These are phyloP conservation scores for Talaromyces sp. DNA, from an alignment of 2,329 filamentous ascomycete species.

Conservation along the genomic window DNA sequence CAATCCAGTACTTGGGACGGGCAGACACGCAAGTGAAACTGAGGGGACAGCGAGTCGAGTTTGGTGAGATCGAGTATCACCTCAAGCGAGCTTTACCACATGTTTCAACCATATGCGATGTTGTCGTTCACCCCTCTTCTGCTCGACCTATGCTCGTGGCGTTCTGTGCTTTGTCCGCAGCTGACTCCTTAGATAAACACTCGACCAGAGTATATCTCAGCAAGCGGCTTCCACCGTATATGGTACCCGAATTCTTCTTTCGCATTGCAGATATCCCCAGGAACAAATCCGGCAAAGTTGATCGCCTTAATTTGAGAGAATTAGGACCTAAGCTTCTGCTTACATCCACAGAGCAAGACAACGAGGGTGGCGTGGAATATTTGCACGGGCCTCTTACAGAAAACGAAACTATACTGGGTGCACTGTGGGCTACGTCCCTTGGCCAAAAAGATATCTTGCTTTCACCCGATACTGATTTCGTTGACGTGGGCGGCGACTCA, in stretches of 20 bases:
- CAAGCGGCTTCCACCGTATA: neutral
- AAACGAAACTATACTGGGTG: neutral
- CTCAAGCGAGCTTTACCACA: slow-evolving; percentile 21
- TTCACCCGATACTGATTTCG: slow-evolving; percentile 21
- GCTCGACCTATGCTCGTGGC: neutral
- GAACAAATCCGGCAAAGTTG: slow-evolving; percentile 1
- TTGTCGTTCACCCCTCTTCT: neutral
- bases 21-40: slow-evolving; percentile 32
- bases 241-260: slow-evolving; percentile 6
- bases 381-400: neutral
- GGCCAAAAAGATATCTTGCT: neutral
- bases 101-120: neutral
- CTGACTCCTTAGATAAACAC: neutral
- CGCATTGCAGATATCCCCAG: neutral
- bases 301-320: neutral
- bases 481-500: slow-evolving; percentile 17
- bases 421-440: neutral
- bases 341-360: neutral
- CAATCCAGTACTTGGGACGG: slow-evolving; percentile 24
- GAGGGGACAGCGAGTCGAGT: slow-evolving; percentile 29
- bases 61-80: slow-evolving; percentile 28
- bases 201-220: neutral
- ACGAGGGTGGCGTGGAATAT: neutral
- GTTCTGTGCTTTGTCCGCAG: neutral
- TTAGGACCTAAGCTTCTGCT: neutral